Evolutionary conservation across 2,329 filamentous ascomycete species (phyloP).

Genomic region (Phialophora expanda): DNA sequence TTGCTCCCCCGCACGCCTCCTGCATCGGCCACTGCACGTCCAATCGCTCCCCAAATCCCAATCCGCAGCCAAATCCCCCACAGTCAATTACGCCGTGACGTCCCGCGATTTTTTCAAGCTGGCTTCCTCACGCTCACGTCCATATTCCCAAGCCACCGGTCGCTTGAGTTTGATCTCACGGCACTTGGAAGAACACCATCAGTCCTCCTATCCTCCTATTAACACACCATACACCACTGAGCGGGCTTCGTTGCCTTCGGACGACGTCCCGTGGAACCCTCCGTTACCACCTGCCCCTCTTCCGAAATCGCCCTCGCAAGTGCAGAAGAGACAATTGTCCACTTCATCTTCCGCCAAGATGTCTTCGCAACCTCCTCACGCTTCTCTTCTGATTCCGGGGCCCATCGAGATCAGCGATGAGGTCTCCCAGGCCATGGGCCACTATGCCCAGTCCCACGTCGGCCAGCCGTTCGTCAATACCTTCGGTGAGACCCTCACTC

Average conservation of each 20-base stretch:
- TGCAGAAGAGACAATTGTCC: slow-evolving; percentile 32
- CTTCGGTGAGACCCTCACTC: slow-evolving; percentile 86
- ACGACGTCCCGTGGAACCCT: slow-evolving; percentile 59
- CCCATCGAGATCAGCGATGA: slow-evolving; percentile 54
- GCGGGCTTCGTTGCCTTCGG: slow-evolving; percentile 54
- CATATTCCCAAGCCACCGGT: slow-evolving; percentile 46
- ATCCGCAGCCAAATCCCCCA: slow-evolving; percentile 8
- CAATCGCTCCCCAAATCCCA: slow-evolving; percentile 2
- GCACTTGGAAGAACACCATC: slow-evolving; percentile 57
- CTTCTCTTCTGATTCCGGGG: slow-evolving; percentile 89
- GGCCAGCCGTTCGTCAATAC: slow-evolving; percentile 83
- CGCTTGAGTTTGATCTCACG: slow-evolving; percentile 65
- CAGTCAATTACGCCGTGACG: slow-evolving; percentile 9
- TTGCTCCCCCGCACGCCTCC: slow-evolving; percentile 29
- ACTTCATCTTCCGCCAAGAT: slow-evolving; percentile 36
- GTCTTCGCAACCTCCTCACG: slow-evolving; percentile 60
- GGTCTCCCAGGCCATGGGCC: slow-evolving; percentile 37
- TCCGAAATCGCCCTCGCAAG: slow-evolving; percentile 21
- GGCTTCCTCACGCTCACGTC: slow-evolving; percentile 56
- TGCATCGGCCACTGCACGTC: slow-evolving; percentile 26
- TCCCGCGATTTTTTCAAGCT: slow-evolving; percentile 47
- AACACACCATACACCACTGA: slow-evolving; percentile 70
- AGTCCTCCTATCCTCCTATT: slow-evolving; percentile 59
- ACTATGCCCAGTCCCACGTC: slow-evolving; percentile 78
- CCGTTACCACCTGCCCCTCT: slow-evolving; percentile 20